These are phyloP conservation scores for Haematococcus lacustris DNA, from an alignment of 139 green algal species.

Conservation along the genomic window DNA sequence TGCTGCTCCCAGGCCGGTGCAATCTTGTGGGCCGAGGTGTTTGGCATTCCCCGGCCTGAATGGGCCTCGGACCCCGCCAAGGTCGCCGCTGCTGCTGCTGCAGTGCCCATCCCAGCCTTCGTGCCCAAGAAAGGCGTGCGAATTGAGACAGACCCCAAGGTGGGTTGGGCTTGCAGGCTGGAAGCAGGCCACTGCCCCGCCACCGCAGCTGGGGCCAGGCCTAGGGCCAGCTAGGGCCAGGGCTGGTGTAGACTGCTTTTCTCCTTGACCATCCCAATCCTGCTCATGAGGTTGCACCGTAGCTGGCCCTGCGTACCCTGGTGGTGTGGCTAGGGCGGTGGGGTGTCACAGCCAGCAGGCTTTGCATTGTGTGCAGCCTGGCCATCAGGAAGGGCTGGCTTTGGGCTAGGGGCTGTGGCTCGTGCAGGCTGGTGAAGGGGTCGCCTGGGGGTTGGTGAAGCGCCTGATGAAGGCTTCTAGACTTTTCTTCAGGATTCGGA, in stretches of 20 bases:
- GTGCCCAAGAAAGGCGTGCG: conserved; percentile 77
- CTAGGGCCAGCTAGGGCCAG: no score
- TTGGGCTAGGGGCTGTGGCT: no score
- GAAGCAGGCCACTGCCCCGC: not conserved
- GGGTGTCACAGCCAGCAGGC: not conserved
- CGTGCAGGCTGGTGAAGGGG: no score
- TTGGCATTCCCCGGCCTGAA: conserved; percentile 66
- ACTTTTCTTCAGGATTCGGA: no score
- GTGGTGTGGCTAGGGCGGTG: not conserved
- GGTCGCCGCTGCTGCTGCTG: conserved; percentile 41
- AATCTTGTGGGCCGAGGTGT: conserved; percentile 84
- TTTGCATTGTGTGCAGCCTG: no score
- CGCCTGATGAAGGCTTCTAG: no score
- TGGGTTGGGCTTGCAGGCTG: not conserved
- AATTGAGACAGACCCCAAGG: conserved; percentile 98
- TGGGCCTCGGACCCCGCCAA: conserved; percentile 51
- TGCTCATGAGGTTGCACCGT: not conserved
- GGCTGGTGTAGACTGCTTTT: no score
- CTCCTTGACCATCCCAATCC: not conserved
- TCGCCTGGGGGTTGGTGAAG: no score
- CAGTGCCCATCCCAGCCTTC: conserved; percentile 73
- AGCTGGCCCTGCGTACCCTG: not conserved
- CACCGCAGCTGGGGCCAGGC: no score
- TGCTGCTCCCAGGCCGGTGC: conserved; percentile 42
- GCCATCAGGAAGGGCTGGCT: no score